A percentile compares a stretch with the other conserved stretches of the same genome.
Evolutionary conservation across 1,284 basidiomycete species (phyloP).

Genomic region (Limonomyces culmigenus): DNA sequence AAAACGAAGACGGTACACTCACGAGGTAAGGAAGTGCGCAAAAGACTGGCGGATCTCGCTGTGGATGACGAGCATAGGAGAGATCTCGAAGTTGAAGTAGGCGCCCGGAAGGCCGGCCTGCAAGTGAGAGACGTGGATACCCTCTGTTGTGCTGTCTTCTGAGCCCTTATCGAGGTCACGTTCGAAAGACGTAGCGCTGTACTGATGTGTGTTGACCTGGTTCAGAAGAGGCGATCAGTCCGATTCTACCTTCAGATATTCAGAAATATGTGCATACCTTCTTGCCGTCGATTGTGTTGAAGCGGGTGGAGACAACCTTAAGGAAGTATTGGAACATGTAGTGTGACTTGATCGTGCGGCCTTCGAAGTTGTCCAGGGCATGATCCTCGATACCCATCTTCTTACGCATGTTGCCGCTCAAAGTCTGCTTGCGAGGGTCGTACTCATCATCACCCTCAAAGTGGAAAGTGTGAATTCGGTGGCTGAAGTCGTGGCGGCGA

Average conservation of each 20-base stretch:
- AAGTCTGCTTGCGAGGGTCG: constrained; percentile 42
- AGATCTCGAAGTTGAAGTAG: constrained; percentile 97
- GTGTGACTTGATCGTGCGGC: constrained; percentile 46
- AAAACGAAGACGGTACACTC: constrained; percentile 16
- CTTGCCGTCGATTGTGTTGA: constrained; percentile 65
- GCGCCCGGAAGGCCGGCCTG: constrained; percentile 68
- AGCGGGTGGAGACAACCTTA: constrained; percentile 91
- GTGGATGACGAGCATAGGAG: constrained; percentile 88
- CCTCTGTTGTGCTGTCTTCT: constrained; percentile 47
- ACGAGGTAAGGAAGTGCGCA: constrained; percentile 95
- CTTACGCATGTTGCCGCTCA: constrained; percentile 53
- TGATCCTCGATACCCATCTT: constrained; percentile 61
- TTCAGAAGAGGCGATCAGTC: no score
- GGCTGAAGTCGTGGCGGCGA: constrained; percentile 88
- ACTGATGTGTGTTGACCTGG: constrained; percentile 70
- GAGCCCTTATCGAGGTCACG: constrained; percentile 61
- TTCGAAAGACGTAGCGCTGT: constrained; percentile 92
- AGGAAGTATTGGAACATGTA: constrained; percentile 98
- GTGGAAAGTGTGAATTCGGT: constrained; percentile 68
- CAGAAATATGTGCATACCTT: constrained; percentile 38
- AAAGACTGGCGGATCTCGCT: constrained; percentile 86
- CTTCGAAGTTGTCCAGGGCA: constrained; percentile 63
- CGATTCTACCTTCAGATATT: not conserved
- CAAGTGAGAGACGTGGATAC: constrained; percentile 70
- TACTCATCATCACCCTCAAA: constrained; percentile 79